Conservation (phyloP, 805 yeast genomes). For the Metschnikowia baotianmanensis region DNA sequence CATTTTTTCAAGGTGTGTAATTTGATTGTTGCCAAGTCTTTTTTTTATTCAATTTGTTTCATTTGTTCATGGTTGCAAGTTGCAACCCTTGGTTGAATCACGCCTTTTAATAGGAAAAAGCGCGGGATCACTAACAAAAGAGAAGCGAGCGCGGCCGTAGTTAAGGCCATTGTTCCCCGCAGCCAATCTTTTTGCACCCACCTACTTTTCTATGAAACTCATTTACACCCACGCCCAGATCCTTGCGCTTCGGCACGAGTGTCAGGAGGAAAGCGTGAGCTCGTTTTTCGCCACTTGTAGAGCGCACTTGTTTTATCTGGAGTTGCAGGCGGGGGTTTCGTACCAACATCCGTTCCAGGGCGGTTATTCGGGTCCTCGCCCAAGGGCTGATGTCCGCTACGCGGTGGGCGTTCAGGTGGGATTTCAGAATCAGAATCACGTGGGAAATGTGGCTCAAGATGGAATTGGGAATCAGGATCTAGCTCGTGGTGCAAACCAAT, state of each 20-base stretch:
- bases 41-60: too few relatives aligned
- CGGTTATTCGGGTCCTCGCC: background rate
- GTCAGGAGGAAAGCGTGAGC: slow-evolving; percentile 10
- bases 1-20: too few relatives aligned
- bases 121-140: background rate
- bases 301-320: slow-evolving; percentile 2
- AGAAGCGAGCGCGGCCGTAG: too few relatives aligned
- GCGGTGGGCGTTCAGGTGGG: too few relatives aligned
- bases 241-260: slow-evolving; percentile 15
- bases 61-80: too few relatives aligned
- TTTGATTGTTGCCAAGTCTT: too few relatives aligned
- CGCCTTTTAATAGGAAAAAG: too few relatives aligned
- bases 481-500: too few relatives aligned
- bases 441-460: too few relatives aligned
- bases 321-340: background rate
- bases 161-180: background rate
- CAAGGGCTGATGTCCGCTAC: background rate
- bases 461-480: too few relatives aligned
- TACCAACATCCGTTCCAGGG: background rate
- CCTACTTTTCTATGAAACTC: slow-evolving; percentile 10
- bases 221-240: slow-evolving; percentile 11
- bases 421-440: too few relatives aligned
- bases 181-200: slow-evolving; percentile 14
- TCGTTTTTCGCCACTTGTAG: slow-evolving; percentile 5
- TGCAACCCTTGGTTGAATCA: too few relatives aligned